Base-by-base conservation (phyloP, 345 rosid genomes). In the Rhodamnia argentea region DNA sequence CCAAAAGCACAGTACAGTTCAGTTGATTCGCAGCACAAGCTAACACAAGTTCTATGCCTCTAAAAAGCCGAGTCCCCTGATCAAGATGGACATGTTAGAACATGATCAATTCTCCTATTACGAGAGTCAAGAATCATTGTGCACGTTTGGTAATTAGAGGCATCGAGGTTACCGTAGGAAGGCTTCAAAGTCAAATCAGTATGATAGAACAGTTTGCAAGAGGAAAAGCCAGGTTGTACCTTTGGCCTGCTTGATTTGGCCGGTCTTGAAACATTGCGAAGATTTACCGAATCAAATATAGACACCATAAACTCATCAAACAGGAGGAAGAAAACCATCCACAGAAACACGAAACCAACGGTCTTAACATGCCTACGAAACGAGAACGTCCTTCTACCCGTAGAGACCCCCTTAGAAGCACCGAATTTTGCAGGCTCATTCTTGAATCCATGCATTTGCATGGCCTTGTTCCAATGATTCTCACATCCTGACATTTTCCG, bases 231-330 rank as follows among this genome's bases (percentile, higher is more conserved):
- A 15, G 37, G 8, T 8, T 23, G 26, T 92, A 94, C 99, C 98
- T 95, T 88, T 60, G 83, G 84, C 58, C 51, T 26, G 81, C 84
- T 88, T 11, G 86, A 84, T 84, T 88, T 87, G 83, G 54, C 87
- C 54, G 91, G 86, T 85, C 87, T 85, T 70, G 98, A 91, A 62
- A 89, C 87, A 86, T 87, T 86, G 26, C 86, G 92, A 51, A 87
- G 86, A 86, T 86, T 84, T 57, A 91, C 86, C 1, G 94, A 93
- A 89, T 89, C 89, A 91, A 90, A 93, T 84, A 96, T 40, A 23
- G 97, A 93, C 52, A 94, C 92, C 93, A 93, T 83, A 76, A 94
- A 85, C 54, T 96, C 90, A 90, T 96, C 99, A 78, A 95, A 91
- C 88, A 93, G 75, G 89, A 95, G 89, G 82, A 96, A 86, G 82